Base-by-base conservation (phyloP, 345 rosid genomes). In the Ailanthus altissimus region DNA sequence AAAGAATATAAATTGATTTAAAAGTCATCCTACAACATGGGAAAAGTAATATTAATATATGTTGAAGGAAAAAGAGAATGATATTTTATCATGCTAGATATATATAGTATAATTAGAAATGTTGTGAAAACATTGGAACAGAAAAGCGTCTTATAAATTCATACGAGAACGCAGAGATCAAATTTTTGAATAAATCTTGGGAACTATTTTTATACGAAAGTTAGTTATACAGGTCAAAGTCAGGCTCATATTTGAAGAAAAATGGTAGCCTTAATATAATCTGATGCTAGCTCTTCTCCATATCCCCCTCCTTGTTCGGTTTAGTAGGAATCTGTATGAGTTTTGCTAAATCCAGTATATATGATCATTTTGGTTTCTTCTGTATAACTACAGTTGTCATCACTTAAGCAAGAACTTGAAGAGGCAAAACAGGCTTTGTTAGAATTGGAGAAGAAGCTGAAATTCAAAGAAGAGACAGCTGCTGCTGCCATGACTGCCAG, bases 401-500 rank as follows among this genome's bases (percentile, higher is more conserved):
- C 88, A 46, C 83, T 92, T 57, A 92, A 84, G 83, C 88, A 83
- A 83, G 98, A 97, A 82, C 94, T 94, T 69, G 93, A 94, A 88
- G 99, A 94, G 72, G 90, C 91, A n/a, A 89, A 86, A 67, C 94
- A 86, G 76, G 87, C 88, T 57, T 69, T 92, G 81, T 65, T 70
- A 79, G 99, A 97, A 72, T 91, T 87, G 14, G 98, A 88, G 83
- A 97, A 91, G 87, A 94, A 94, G 90, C 83, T 97, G 65, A 97
- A 86, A 86, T 92, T 89, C 83, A 94, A 94, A 83, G 98, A 97
- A 86, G 98, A 97, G 85, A 97, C 96, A 0, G 98, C 98, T 2
- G 84, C 87, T 7, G 98, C 99, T 6, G 98, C 99, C 60, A 97
- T 97, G 97, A 93, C 94, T 16, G 99, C 98, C 32, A 94, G 99